phyloP scores from a whole-genome alignment of 495 filamentous ascomycete species.

The Xanthoparmelia taractica region DNA sequence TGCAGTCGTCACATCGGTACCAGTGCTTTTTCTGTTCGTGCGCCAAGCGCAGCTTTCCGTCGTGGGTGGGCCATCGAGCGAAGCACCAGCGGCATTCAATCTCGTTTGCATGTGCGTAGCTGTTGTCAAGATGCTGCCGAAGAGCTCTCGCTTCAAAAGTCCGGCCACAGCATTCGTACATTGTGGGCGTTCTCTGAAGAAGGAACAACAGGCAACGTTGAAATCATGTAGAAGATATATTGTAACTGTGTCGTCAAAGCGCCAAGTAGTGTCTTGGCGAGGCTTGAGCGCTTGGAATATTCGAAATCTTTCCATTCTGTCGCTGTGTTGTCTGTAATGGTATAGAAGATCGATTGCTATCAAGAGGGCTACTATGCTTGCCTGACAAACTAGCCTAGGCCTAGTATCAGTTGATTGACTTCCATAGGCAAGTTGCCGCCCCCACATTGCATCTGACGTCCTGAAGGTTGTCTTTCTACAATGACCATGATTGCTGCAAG shows the following conservation, averaged over 20 bases:
- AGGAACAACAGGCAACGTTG: not conserved
- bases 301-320: too few relatives aligned
- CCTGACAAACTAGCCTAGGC: too few relatives aligned
- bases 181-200: not conserved
- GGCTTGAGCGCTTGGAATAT: not conserved
- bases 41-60: slow-evolving; percentile 16
- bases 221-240: not conserved
- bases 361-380: too few relatives aligned
- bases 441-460: not conserved
- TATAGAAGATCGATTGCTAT: too few relatives aligned
- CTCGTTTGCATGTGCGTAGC: slow-evolving; percentile 17
- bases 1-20: slow-evolving; percentile 22
- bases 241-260: too few relatives aligned
- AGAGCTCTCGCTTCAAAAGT: slow-evolving; percentile 18
- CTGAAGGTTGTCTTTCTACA: too few relatives aligned
- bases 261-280: not conserved
- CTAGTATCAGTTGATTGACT: too few relatives aligned
- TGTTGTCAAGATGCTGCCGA: slow-evolving; percentile 25
- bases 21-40: slow-evolving; percentile 18
- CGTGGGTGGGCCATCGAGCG: slow-evolving; percentile 21
- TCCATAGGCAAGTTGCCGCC: not conserved
- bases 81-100: slow-evolving; percentile 23
- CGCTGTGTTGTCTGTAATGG: too few relatives aligned
- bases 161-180: slow-evolving; percentile 22
- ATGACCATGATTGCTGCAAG: not conserved